Evolutionary conservation across 768 basidiomycete genomes (phyloP), one percentile per base, ranked within the genome.

Genomic region (Termitomyces sp.): DNA sequence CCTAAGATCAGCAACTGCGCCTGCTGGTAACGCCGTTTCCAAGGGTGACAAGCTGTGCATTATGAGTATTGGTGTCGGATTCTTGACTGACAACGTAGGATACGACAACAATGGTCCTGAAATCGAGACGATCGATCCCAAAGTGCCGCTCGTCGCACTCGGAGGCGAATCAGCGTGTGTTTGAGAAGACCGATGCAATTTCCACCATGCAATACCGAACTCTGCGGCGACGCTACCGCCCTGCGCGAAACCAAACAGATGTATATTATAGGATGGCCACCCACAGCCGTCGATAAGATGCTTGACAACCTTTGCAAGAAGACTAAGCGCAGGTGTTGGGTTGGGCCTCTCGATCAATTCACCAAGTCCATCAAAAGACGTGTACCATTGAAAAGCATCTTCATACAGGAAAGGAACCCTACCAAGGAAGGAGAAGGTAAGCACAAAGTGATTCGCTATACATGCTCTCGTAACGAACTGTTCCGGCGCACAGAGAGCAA

Each of bases 211-310:
- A 6, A 91, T 64, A 0, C 79, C 80, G 52, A 83, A 75, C 69
- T 97, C 93, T 2, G 76, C 79, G 1, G 84, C 90, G 34, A 93
- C 80, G 19, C 78, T 85, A 0, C 91, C 94, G 0, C 94, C 94
- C 68, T 97, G 94, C 0, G 81, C 89, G 60, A 91, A 97, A 3
- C 94, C 94, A 55, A 95, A 89, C 45, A 94, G 66, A 66, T 97
- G 94, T 40, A 97, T 86, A n/a, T 79, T 75, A 10, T 80, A 56
- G 0, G 77, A 63, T 6, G 84, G 74, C 94, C 93, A 97, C 1
- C 70, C 60, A 63, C 85, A 89, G 40, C 81, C 79, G 5, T 69
- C 62, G 17, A 73, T 74, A 51, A 95, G 80, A 63, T 90, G 77
- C 2, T 73, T 68, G 52, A 91, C 56, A 46, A 85, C 70, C 23